Conservation (phyloP, 306 rosid genomes). For the Dicorynia guianensis region DNA sequence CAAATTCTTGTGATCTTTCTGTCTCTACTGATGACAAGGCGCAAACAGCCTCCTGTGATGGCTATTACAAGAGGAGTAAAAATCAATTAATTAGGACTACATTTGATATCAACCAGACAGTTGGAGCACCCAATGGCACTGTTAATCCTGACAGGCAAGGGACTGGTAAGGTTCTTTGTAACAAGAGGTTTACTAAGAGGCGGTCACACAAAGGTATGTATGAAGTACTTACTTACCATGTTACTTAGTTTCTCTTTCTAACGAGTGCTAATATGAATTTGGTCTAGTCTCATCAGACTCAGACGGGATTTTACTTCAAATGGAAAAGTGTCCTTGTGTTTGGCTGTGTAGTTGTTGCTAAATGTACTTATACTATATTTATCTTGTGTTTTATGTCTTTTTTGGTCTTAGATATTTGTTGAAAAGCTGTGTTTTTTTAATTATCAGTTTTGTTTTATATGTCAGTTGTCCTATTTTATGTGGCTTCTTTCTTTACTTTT, state of each 20-base stretch:
- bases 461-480: conserved; percentile 5
- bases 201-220: conserved; percentile 71
- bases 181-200: conserved; percentile 63
- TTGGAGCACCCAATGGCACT: conserved; percentile 47
- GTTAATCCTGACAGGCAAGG: conserved; percentile 53
- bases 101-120: conserved; percentile 57
- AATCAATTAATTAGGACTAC: conserved; percentile 84
- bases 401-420: conserved; percentile 15
- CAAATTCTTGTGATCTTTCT: conserved; percentile 62
- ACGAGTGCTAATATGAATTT: conserved; percentile 22
- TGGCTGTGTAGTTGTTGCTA: conserved; percentile 29
- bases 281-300: conserved; percentile 17
- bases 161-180: conserved; percentile 54
- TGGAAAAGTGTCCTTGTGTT: conserved; percentile 13
- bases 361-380: conserved; percentile 16
- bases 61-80: conserved; percentile 87
- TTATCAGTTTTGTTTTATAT: conserved; percentile 16
- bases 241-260: conserved; percentile 30
- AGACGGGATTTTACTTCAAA: conserved; percentile 25
- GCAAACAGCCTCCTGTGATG: conserved; percentile 64
- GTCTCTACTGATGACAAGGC: conserved; percentile 54
- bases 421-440: conserved; percentile 29
- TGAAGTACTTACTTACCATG: conserved; percentile 36
- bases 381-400: background rate
- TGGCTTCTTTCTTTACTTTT: background rate